A percentile compares a stretch with the other conserved stretches of the same genome.
These are phyloP conservation scores for Kwoniella botswanensis DNA, from an alignment of 768 basidiomycete genomes.

Conservation along the genomic window DNA sequence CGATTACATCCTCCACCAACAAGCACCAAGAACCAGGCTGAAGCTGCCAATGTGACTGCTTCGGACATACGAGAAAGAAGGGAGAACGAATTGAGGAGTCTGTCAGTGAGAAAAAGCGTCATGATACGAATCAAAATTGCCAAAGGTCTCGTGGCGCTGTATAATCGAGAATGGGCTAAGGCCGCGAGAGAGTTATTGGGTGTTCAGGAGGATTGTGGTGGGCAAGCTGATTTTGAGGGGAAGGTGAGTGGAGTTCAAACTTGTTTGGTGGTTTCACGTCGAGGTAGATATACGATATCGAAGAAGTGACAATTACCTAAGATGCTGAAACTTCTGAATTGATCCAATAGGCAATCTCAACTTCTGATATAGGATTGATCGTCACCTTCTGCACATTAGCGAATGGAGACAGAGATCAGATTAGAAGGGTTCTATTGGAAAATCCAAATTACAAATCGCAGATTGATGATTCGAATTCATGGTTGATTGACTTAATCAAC, in stretches of 20 bases:
- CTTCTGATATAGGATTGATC: slow-evolving; percentile 85
- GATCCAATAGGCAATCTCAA: slow-evolving; percentile 68
- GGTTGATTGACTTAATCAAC: slow-evolving; percentile 81
- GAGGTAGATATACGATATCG: too few species aligned
- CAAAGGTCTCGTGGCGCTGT: slow-evolving; percentile 74
- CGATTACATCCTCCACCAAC: slow-evolving; percentile 55
- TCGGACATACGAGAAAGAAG: slow-evolving; percentile 41
- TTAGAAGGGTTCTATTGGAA: slow-evolving; percentile 69
- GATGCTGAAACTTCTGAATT: not conserved
- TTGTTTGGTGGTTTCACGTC: not conserved
- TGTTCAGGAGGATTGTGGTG: slow-evolving; percentile 60
- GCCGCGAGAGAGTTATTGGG: slow-evolving; percentile 76
- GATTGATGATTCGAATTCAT: slow-evolving; percentile 79
- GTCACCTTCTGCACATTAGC: slow-evolving; percentile 83
- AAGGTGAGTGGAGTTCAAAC: slow-evolving; percentile 61
- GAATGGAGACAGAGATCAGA: slow-evolving; percentile 70
- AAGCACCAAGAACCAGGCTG: slow-evolving; percentile 25
- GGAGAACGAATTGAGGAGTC: slow-evolving; percentile 61
- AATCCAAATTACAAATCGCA: slow-evolving; percentile 72
- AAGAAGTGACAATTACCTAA: too few species aligned
- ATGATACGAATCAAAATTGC: slow-evolving; percentile 82
- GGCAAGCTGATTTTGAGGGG: slow-evolving; percentile 78
- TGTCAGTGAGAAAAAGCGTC: slow-evolving; percentile 70
- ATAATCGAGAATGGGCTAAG: slow-evolving; percentile 74
- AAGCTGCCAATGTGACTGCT: slow-evolving; percentile 52